These are phyloP conservation scores for Cordyceps javanica DNA, from an alignment of 2,329 filamentous ascomycete species.

Conservation along the genomic window DNA sequence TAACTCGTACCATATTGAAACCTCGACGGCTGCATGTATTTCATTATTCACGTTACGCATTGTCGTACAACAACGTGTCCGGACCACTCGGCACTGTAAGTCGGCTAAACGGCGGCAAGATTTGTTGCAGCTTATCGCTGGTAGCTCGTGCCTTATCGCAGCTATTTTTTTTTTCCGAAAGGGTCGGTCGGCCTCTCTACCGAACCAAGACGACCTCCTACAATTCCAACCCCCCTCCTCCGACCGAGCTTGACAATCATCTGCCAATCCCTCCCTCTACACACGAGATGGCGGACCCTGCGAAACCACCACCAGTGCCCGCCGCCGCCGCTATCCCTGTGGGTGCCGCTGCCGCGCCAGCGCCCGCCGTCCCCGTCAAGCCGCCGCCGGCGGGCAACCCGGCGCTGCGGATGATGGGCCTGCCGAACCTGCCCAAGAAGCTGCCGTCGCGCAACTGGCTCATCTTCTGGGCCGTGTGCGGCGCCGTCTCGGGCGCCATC, in stretches of 20 bases:
- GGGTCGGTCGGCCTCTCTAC: neutral
- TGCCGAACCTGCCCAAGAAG: conserved; percentile 75
- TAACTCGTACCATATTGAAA: no score
- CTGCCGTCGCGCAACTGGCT: conserved; percentile 96
- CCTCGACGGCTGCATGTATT: no score
- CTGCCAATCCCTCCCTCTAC: neutral
- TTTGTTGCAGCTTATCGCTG: conserved; percentile 4
- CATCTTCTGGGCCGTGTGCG: conserved; percentile 81
- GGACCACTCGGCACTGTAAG: neutral
- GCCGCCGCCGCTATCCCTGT: conserved; percentile 13
- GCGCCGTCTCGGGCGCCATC: conserved; percentile 70
- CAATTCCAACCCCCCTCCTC: neutral
- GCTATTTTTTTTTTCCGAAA: conserved; percentile 12
- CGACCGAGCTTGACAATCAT: neutral
- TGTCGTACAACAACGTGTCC: neutral
- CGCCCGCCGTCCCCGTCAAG: conserved; percentile 31
- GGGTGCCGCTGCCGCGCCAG: conserved; percentile 21
- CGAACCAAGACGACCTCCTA: neutral
- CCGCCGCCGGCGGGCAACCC: conserved; percentile 53
- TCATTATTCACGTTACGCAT: neutral
- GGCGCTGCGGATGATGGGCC: conserved; percentile 71
- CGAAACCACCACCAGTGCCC: conserved; percentile 7
- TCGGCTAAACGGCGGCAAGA: conserved; percentile 8
- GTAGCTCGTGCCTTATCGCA: conserved; percentile 2
- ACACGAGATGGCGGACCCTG: conserved; percentile 6